Percentiles rank a stretch among this genome's conserved stretches.
Evolutionary conservation across 2,329 filamentous ascomycete species (phyloP).

Genomic region (Fusarium brachygibbosum): DNA sequence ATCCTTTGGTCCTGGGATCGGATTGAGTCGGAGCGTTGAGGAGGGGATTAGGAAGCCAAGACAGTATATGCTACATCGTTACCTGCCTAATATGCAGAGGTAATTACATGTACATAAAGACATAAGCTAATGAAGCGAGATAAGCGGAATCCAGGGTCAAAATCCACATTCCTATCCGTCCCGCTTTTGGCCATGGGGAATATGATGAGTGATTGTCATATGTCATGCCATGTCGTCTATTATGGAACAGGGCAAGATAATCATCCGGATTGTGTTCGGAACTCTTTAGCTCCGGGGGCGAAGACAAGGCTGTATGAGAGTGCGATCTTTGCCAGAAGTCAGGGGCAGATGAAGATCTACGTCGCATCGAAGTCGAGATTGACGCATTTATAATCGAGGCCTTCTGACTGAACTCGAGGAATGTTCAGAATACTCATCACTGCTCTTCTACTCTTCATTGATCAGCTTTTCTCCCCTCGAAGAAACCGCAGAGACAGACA

Average conservation of each 20-base stretch:
- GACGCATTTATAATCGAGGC: background rate
- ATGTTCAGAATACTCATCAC: too few species aligned
- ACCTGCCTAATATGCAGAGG: background rate
- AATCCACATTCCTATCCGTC: background rate
- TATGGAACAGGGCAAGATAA: background rate
- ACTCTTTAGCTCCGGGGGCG: too few species aligned
- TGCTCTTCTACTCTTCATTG: too few species aligned
- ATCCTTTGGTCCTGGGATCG: background rate
- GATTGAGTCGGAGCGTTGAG: background rate
- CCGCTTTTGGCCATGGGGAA: background rate
- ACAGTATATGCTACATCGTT: background rate
- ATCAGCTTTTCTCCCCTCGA: too few species aligned
- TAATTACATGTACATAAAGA: background rate
- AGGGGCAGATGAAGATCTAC: background rate
- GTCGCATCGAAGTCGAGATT: rapidly evolving
- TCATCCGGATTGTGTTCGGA: background rate
- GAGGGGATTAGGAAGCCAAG: background rate
- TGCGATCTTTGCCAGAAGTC: rapidly evolving
- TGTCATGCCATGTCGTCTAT: background rate
- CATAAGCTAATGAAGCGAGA: background rate
- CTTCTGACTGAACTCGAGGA: too few species aligned
- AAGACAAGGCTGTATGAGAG: rapidly evolving
- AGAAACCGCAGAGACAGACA: too few species aligned
- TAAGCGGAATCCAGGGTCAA: background rate
- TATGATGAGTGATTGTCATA: too few species aligned